phyloP scores from a whole-genome alignment of 2,329 filamentous ascomycete genomes.

The Phaeosphaeria sp. region DNA sequence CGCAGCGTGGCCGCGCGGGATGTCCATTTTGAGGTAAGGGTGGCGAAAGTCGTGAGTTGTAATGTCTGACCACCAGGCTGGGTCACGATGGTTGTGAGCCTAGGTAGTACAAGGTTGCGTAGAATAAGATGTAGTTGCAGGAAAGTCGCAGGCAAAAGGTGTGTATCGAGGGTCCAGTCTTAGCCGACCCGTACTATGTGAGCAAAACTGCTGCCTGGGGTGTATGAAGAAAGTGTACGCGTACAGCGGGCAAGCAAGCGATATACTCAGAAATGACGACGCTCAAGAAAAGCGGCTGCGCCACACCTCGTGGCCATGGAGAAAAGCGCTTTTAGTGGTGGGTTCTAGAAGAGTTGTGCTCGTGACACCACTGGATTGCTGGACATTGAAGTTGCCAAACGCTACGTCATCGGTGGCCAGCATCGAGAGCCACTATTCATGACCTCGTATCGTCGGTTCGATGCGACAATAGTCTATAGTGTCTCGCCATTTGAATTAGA shows the following conservation, averaged over 20 bases:
- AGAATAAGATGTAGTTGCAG: background rate
- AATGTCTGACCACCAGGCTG: background rate
- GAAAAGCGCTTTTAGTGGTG: background rate
- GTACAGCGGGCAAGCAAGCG: constrained; percentile 13
- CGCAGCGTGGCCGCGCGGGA: constrained; percentile 37
- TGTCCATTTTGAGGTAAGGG: constrained; percentile 33
- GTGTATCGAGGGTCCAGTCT: background rate
- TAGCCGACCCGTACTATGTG: constrained; percentile 11
- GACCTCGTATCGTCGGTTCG: no score
- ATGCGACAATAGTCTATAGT: no score
- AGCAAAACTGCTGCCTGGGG: constrained; percentile 42
- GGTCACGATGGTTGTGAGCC: constrained; percentile 10
- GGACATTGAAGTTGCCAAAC: background rate
- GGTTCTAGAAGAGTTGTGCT: background rate
- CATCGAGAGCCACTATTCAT: no score
- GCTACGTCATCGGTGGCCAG: constrained; percentile 8
- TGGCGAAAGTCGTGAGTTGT: constrained; percentile 10
- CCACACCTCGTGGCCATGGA: constrained; percentile 35
- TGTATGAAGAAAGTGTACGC: constrained; percentile 23
- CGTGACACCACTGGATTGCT: no score
- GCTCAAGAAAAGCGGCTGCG: constrained; percentile 20
- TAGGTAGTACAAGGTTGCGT: background rate
- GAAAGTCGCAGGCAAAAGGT: background rate
- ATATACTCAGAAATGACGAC: constrained; percentile 24
- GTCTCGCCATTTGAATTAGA: no score